These are phyloP conservation scores for Trichoderma atrobrunneum DNA, from an alignment of 2,329 filamentous ascomycete genomes.

Conservation along the genomic window DNA sequence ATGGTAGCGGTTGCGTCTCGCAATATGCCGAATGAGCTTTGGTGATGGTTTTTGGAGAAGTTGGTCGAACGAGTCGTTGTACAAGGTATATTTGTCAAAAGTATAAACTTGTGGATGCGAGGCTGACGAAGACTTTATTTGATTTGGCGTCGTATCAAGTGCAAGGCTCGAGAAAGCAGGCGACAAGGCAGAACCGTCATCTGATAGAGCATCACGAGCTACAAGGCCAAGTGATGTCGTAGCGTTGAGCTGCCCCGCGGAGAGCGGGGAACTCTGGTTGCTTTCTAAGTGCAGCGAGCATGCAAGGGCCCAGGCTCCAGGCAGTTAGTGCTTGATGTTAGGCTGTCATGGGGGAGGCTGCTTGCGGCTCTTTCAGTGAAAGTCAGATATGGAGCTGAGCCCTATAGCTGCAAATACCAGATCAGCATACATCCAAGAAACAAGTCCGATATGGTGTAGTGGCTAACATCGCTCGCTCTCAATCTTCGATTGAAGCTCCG, in stretches of 20 bases:
- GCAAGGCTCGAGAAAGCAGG: neutral
- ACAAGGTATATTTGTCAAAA: neutral
- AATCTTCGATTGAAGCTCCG: conserved; percentile 26
- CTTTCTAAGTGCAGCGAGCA: neutral
- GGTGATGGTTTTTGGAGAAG: neutral
- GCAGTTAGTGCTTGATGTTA: neutral
- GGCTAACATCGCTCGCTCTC: conserved; percentile 39
- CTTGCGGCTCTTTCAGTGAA: neutral
- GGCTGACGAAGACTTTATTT: neutral
- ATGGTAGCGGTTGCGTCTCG: conserved; percentile 39
- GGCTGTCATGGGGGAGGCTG: neutral
- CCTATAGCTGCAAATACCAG: neutral
- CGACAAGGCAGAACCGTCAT: conserved; percentile 22
- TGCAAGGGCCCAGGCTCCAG: neutral
- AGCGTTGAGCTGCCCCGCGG: conserved; percentile 26
- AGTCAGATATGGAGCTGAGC: neutral
- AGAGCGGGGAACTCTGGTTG: conserved; percentile 19
- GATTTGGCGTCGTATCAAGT: neutral
- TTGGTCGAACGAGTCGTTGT: neutral
- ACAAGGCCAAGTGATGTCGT: conserved; percentile 23
- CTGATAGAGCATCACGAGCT: conserved; percentile 27
- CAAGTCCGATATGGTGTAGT: conserved; percentile 36
- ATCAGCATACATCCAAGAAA: neutral
- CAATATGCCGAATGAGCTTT: neutral
- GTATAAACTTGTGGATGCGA: neutral